These are phyloP conservation scores for Polychaeton citri DNA, from an alignment of 2,329 filamentous ascomycete genomes.

Conservation along the genomic window DNA sequence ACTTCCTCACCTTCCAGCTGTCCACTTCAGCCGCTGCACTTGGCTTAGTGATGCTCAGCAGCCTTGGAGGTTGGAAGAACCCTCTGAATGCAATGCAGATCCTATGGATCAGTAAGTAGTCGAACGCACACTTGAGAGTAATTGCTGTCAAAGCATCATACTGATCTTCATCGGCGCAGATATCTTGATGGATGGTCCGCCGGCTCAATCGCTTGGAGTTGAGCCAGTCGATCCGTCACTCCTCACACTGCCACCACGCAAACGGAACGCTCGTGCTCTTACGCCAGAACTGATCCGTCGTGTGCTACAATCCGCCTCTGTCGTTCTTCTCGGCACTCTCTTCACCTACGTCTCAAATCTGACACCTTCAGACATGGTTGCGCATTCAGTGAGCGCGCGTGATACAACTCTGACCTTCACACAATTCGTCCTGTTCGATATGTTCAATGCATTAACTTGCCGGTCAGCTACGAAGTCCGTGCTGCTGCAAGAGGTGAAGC, in stretches of 20 bases:
- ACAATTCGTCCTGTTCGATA: constrained; percentile 97
- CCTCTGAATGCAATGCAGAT: constrained; percentile 99
- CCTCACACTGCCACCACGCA: constrained; percentile 80
- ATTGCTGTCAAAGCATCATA: no score
- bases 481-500: constrained; percentile 57
- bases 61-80: constrained; percentile 82
- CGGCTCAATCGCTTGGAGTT: constrained; percentile 90
- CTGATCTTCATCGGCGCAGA: constrained; percentile 40
- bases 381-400: constrained; percentile 60
- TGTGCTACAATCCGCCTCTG: constrained; percentile 70
- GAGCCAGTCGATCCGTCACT: constrained; percentile 89
- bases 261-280: constrained; percentile 79
- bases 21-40: constrained; percentile 92
- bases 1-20: constrained; percentile 96
- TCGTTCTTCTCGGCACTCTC: constrained; percentile 90
- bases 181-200: constrained; percentile 98
- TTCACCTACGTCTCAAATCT: constrained; percentile 87
- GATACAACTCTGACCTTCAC: constrained; percentile 99
- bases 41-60: constrained; percentile 83
- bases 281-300: constrained; percentile 69
- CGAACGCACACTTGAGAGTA: no score
- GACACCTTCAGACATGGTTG: constrained; percentile 51
- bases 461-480: constrained; percentile 84
- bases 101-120: constrained; percentile 86
- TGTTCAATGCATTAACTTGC: constrained; percentile 96